Evolutionary conservation across 768 basidiomycete genomes (phyloP).

Genomic region (Agrocybe praecox): DNA sequence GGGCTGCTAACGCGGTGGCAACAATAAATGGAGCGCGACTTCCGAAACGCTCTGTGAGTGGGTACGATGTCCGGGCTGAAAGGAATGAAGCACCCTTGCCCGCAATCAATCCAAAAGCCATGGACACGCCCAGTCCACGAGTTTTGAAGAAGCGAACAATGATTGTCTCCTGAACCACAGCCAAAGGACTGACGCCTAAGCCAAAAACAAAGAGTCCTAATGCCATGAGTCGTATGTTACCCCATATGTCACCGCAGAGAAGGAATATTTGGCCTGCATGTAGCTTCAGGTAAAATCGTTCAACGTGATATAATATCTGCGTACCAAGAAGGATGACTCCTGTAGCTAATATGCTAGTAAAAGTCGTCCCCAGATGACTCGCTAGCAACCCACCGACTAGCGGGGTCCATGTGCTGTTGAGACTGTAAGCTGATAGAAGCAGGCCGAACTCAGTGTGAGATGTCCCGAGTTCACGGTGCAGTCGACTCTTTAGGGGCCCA

Average conservation of each 20-base stretch:
- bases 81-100: constrained; percentile 81
- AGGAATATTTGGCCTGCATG: constrained; percentile 63
- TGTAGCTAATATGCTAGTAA: constrained; percentile 74
- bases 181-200: constrained; percentile 75
- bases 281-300: background rate
- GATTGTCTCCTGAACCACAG: constrained; percentile 84
- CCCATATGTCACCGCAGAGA: constrained; percentile 62
- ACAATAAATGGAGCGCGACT: constrained; percentile 76
- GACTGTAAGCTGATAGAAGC: constrained; percentile 73
- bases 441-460: constrained; percentile 79
- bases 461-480: constrained; percentile 70
- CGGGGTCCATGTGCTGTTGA: constrained; percentile 77
- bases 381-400: constrained; percentile 75
- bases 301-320: constrained; percentile 5
- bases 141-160: constrained; percentile 82
- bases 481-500: constrained; percentile 74
- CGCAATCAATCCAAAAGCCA: constrained; percentile 82
- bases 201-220: constrained; percentile 81
- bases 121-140: constrained; percentile 72
- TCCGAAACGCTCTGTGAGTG: constrained; percentile 69
- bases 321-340: constrained; percentile 66
- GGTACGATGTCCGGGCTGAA: constrained; percentile 75
- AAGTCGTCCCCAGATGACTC: constrained; percentile 70
- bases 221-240: constrained; percentile 68
- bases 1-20: constrained; percentile 59